Percentiles rank a stretch among this genome's conserved stretches.
These are phyloP conservation scores for Phytopythium ostracodes DNA, from an alignment of 352 stramenopile genomes.

Conservation along the genomic window DNA sequence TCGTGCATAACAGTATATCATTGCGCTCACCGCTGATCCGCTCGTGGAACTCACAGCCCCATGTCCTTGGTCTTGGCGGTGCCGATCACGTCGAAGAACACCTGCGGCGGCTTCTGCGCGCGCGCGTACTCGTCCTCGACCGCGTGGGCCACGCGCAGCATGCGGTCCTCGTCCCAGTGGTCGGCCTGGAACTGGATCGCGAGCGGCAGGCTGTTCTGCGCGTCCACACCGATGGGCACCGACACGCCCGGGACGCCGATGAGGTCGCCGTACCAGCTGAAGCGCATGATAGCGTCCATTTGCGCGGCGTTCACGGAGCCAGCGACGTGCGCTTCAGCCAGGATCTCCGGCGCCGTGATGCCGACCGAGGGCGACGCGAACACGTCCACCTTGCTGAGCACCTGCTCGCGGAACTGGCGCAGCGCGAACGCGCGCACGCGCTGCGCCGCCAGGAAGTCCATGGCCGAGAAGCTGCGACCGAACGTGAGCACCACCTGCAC, in stretches of 20 bases:
- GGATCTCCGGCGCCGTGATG: conserved; percentile 73
- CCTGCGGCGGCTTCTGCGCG: conserved; percentile 42
- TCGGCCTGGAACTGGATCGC: conserved; percentile 74
- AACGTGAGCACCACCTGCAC: conserved; percentile 71
- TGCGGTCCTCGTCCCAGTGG: conserved; percentile 73
- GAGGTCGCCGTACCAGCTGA: conserved; percentile 84
- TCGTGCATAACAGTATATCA: no score
- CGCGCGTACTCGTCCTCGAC: conserved; percentile 37
- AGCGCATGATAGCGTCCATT: conserved; percentile 71
- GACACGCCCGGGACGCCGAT: conserved; percentile 78
- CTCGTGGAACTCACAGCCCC: not conserved
- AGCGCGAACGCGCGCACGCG: conserved; percentile 80
- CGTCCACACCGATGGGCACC: conserved; percentile 72
- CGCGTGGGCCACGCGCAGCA: conserved; percentile 62
- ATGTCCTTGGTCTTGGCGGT: conserved; percentile 24
- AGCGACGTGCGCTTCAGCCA: conserved; percentile 28
- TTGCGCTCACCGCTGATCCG: no score
- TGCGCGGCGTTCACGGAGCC: conserved; percentile 58
- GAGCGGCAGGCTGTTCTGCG: conserved; percentile 47
- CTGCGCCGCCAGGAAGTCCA: conserved; percentile 85
- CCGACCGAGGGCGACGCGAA: conserved; percentile 84
- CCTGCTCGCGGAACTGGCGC: conserved; percentile 59
- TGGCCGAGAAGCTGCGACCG: conserved; percentile 53
- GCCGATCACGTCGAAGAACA: conserved; percentile 68
- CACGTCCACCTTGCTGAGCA: conserved; percentile 86